Conservation (phyloP, 1,284 basidiomycete species). For the Cryptococcus sp. region DNA sequence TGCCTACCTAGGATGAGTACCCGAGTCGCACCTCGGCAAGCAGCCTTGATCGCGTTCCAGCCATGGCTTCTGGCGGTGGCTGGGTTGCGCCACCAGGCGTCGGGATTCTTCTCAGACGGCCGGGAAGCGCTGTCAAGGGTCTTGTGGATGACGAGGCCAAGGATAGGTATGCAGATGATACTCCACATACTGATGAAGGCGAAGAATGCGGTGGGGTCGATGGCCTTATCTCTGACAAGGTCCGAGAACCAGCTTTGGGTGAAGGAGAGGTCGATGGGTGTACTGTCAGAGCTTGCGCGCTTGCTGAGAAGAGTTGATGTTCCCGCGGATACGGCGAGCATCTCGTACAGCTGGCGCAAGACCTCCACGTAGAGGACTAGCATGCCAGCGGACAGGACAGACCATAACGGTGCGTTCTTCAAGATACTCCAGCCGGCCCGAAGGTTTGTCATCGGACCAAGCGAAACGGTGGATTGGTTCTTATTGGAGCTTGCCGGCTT, state of each 20-base stretch:
- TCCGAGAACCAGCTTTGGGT: slow-evolving; percentile 13
- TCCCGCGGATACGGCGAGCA: slow-evolving; percentile 10
- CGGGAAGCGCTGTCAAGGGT: slow-evolving; percentile 5
- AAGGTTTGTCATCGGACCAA: background rate
- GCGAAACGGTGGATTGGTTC: background rate
- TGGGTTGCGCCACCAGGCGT: slow-evolving; percentile 4
- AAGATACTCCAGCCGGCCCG: slow-evolving; percentile 7
- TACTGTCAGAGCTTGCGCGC: background rate
- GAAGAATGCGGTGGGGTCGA: slow-evolving; percentile 13
- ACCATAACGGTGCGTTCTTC: slow-evolving; percentile 14
- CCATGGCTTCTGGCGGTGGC: background rate
- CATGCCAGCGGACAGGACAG: background rate
- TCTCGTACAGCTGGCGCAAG: slow-evolving; percentile 13
- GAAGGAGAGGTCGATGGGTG: slow-evolving; percentile 7
- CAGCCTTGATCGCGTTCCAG: background rate
- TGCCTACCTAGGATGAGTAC: slow-evolving; percentile 4
- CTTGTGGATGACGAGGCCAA: slow-evolving; percentile 10
- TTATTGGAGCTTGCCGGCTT: background rate
- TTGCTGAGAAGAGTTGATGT: slow-evolving; percentile 4
- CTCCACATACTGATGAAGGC: slow-evolving; percentile 17
- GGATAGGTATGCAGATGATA: slow-evolving; percentile 11
- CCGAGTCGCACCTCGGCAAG: background rate
- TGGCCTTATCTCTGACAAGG: slow-evolving; percentile 2
- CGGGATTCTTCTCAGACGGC: background rate
- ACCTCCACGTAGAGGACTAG: slow-evolving; percentile 14